Conservation (phyloP, 1,139 yeast species). For the Lodderomyces orthopsilosis region DNA sequence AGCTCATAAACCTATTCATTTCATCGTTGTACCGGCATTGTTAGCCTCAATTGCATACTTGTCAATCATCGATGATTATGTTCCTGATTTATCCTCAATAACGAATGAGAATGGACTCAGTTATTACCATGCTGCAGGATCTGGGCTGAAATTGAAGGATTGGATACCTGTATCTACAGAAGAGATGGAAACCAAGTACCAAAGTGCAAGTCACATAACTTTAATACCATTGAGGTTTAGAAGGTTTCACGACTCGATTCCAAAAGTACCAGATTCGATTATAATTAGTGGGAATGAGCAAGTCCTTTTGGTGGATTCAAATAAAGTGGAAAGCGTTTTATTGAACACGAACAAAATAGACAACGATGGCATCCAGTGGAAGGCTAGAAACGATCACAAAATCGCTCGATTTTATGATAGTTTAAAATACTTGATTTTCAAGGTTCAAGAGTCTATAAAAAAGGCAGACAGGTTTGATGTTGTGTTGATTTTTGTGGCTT, state of each 20-base stretch:
- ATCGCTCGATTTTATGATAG: conserved; percentile 66
- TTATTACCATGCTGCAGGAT: conserved; percentile 41
- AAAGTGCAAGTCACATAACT: conserved; percentile 45
- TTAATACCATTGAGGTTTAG: conserved; percentile 58
- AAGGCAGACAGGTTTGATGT: conserved; percentile 90
- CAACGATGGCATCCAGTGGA: conserved; percentile 54
- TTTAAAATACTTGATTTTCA: conserved; percentile 42
- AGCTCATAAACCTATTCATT: conserved; percentile 87
- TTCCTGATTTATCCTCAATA: conserved; percentile 36
- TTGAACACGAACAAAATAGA: conserved; percentile 29
- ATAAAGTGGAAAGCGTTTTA: conserved; percentile 32
- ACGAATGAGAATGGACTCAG: conserved; percentile 15
- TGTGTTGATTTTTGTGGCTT: conserved; percentile 75
- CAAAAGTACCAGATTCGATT: conserved; percentile 32
- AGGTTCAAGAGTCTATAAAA: conserved; percentile 52
- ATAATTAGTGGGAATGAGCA: conserved; percentile 38
- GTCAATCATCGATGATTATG: conserved; percentile 76
- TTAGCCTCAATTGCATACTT: conserved; percentile 81
- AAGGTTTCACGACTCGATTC: conserved; percentile 35
- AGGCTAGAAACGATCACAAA: conserved; percentile 62
- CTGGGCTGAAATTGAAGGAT: conserved; percentile 20
- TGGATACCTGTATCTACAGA: conserved; percentile 39
- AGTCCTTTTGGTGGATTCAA: conserved; percentile 41
- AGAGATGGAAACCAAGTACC: conserved; percentile 29
- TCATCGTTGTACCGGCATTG: conserved; percentile 69